Evolutionary conservation across 2,329 filamentous ascomycete genomes (phyloP), one percentile per base, ranked within the genome.

Genomic region (Colletotrichum magnum): DNA sequence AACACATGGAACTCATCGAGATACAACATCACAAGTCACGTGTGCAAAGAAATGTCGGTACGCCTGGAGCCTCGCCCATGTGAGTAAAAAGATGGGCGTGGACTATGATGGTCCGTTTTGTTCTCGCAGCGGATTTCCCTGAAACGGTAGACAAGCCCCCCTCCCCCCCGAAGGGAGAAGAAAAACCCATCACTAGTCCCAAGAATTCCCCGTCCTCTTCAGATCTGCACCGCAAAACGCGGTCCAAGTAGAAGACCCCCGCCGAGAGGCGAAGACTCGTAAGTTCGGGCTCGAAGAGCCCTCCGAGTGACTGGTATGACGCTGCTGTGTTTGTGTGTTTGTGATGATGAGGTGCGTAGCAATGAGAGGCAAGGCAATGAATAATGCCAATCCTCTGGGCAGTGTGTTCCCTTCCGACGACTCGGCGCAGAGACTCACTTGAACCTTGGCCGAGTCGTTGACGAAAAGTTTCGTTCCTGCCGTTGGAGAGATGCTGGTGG

Each of bases 41-140:
- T 5, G 2, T 9, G 13, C 4, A 28, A 13, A 32, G 4, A 52
- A 36, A 58, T 69, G 67, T 69, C 73, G 84, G 84, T 83, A 76
- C 84, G 77, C 83, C 77, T 73, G 84, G 84, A 86, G 84, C 84
- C 84, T 81, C 84, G 82, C 83, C 83, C 80, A 79, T 79, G 84
- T 86, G 73, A 76, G 63, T 74, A 73, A 69, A 68, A 72, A 79
- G 78, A 82, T 81, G 78, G 83, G 78, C 84, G 78, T 75, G 84
- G 84, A 86, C 84, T 86, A 86, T 86, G 84, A 86, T 84, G 84
- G 84, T 80, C 84, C 84, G 70, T 70, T 76, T 78, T 74, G 61
- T 74, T 86, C 80, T 86, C 74, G 84, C 84, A 86, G 78, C 78
- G 18, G 24, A 16, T 16, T 28, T 24, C 10, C 47, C 47, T n/a